Base-by-base conservation (phyloP, 495 filamentous ascomycete genomes). In the Tricharina praecox region DNA sequence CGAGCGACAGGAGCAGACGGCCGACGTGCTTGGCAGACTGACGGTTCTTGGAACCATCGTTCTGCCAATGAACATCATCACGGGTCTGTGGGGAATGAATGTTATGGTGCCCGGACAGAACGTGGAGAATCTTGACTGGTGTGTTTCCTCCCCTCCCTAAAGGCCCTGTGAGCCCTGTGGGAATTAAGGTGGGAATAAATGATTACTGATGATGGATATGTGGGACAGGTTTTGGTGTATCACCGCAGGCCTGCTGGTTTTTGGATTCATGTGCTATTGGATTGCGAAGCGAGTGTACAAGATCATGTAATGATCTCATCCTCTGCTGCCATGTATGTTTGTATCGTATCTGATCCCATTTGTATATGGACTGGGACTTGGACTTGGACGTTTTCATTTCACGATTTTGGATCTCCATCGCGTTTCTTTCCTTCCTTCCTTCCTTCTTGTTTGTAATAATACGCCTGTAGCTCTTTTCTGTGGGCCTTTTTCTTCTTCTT, bases 11-110 rank as follows among this genome's bases (percentile, higher is more conserved):
- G 90, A 97, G 60, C 81, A 93, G 67, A 97, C 90, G 9, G 81
- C 85, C 62, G 74, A 78, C 48, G 82, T 87, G 5, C 73, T 97
- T 2, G 82, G 83, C 65, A 93, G 93, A 65, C 82, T 97, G 54
- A 97, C 90, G n/a, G 71, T 97, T 33, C 71, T 95, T 50, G 90
- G 85, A 4, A 93, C 88, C 13, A 83, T 97, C 53, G 73, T 97
- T 28, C 84, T 97, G 18, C 90, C 90, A n/a, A 76, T 97, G 62
- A 97, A 97, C 63, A 67, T 97, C 48, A 81, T 97, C 50, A 86
- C 81, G 19, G 90, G 90, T 68, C 68, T 97, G 45, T 97, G 95
- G 62, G 90, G 90, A 11, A 97, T 97, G 90, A 97, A 97, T 64
- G 86, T 97, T 5, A 48, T 60, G 20, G 80, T 96, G 1, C 90